These are phyloP conservation scores for Botrytis paeoniae DNA, from an alignment of 2,329 filamentous ascomycete genomes.

Conservation along the genomic window DNA sequence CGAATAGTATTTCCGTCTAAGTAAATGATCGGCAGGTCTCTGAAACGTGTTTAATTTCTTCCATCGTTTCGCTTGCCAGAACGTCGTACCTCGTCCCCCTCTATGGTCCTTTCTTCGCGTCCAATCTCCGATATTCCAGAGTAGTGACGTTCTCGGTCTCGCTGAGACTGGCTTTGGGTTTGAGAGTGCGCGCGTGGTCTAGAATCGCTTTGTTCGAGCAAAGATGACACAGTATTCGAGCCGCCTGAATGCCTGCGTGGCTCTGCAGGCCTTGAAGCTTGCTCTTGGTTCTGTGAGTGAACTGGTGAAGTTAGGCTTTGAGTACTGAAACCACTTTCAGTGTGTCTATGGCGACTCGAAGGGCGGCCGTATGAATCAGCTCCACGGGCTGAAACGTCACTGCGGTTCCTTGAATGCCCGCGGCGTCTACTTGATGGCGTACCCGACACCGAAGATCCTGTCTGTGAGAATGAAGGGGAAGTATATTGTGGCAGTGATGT, in stretches of 20 bases:
- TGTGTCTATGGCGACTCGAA: slow-evolving; percentile 40
- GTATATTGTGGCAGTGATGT: slow-evolving; percentile 46
- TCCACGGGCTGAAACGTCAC: slow-evolving; percentile 50
- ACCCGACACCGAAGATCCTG: slow-evolving; percentile 51
- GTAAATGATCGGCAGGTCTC: slow-evolving; percentile 23
- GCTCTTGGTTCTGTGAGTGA: slow-evolving; percentile 23
- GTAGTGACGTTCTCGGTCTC: slow-evolving; percentile 12
- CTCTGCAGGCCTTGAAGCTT: slow-evolving; percentile 23
- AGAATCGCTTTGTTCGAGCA: slow-evolving; percentile 35
- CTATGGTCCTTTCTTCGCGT: slow-evolving; percentile 26
- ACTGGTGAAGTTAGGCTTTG: slow-evolving; percentile 29
- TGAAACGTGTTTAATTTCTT: slow-evolving; percentile 37
- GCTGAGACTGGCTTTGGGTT: slow-evolving; percentile 31
- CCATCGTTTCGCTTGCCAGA: slow-evolving; percentile 36
- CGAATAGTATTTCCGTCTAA: neutral
- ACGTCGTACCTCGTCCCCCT: slow-evolving; percentile 35
- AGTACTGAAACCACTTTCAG: slow-evolving; percentile 31
- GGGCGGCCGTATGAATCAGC: slow-evolving; percentile 40
- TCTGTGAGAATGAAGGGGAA: slow-evolving; percentile 56
- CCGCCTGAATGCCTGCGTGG: slow-evolving; percentile 32
- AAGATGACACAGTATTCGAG: slow-evolving; percentile 34
- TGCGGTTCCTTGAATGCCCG: slow-evolving; percentile 62
- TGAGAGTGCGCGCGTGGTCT: slow-evolving; percentile 26
- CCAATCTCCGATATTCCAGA: slow-evolving; percentile 14
- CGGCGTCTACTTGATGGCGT: slow-evolving; percentile 53